These are phyloP conservation scores for Udeniomyces megalosporus DNA, from an alignment of 768 basidiomycete species.

Conservation along the genomic window DNA sequence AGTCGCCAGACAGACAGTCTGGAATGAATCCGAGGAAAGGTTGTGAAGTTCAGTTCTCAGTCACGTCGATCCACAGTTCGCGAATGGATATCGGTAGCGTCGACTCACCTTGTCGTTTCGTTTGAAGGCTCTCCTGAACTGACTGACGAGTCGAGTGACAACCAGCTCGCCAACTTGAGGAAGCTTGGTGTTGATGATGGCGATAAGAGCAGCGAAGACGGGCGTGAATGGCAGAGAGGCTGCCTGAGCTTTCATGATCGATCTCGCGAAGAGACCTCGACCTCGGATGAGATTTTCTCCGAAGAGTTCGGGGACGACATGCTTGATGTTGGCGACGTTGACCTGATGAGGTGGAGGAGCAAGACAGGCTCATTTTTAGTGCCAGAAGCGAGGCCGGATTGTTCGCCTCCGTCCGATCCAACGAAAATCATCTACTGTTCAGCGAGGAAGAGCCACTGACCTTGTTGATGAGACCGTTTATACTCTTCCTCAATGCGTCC, in stretches of 20 bases:
- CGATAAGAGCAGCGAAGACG: slow-evolving; percentile 82
- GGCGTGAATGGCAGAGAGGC: slow-evolving; percentile 95
- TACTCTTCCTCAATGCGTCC: slow-evolving; percentile 93
- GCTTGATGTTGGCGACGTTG: slow-evolving; percentile 90
- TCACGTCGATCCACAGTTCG: too few species aligned
- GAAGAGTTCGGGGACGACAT: slow-evolving; percentile 78
- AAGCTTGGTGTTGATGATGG: slow-evolving; percentile 91
- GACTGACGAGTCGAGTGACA: slow-evolving; percentile 73
- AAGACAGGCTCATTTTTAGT: too few species aligned
- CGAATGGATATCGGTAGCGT: too few species aligned
- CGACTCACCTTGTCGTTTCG: slow-evolving; percentile 85
- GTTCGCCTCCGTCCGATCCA: background rate
- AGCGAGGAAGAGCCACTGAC: slow-evolving; percentile 17
- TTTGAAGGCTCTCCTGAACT: slow-evolving; percentile 87
- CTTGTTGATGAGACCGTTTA: slow-evolving; percentile 99
- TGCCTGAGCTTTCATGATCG: slow-evolving; percentile 95
- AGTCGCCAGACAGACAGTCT: slow-evolving; percentile 87
- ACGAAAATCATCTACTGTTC: too few species aligned
- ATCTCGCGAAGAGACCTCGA: slow-evolving; percentile 76
- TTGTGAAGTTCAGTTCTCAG: slow-evolving; percentile 2
- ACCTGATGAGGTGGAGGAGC: slow-evolving; percentile 36
- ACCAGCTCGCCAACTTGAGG: slow-evolving; percentile 91
- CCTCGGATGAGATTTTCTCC: slow-evolving; percentile 87
- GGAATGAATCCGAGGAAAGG: background rate
- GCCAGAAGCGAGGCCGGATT: background rate